These are phyloP conservation scores for Leccinum fallax DNA, from an alignment of 1,284 basidiomycete genomes.

Conservation along the genomic window DNA sequence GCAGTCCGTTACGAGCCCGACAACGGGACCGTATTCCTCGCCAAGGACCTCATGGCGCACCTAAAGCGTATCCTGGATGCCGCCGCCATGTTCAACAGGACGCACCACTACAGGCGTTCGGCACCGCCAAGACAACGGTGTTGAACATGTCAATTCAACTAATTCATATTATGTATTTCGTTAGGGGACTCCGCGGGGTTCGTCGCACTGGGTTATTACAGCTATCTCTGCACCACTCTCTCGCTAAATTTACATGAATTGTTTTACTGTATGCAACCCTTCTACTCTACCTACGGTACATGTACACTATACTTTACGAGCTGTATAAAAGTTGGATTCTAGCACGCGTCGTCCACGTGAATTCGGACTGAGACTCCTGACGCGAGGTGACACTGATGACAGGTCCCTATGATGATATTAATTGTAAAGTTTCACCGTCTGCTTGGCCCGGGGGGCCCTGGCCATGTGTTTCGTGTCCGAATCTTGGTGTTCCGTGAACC, in stretches of 20 bases:
- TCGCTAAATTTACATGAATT: not conserved
- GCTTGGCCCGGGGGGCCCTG: not conserved
- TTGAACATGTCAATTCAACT: constrained; percentile 8
- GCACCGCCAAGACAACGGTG: constrained; percentile 8
- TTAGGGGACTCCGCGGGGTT: not conserved
- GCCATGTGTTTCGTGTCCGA: not conserved
- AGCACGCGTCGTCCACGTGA: not conserved
- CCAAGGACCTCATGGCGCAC: constrained; percentile 56
- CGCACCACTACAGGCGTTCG: constrained; percentile 3
- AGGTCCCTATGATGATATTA: not conserved
- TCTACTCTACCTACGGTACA: constrained; percentile 1
- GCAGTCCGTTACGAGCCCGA: constrained; percentile 61
- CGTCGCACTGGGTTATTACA: constrained; percentile 2
- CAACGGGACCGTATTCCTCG: constrained; percentile 62
- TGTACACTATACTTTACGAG: not conserved
- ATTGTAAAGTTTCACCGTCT: not conserved
- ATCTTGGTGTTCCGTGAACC: constrained; percentile 15
- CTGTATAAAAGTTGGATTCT: not conserved
- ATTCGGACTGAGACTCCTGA: not conserved
- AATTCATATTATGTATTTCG: not conserved
- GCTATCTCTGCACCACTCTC: not conserved
- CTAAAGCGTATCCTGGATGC: constrained; percentile 47
- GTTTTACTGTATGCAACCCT: constrained; percentile 1
- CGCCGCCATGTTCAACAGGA: constrained; percentile 14
- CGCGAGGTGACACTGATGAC: not conserved